These are phyloP conservation scores for Colletotrichum sp. DNA, from an alignment of 2,329 filamentous ascomycete genomes.

Conservation along the genomic window DNA sequence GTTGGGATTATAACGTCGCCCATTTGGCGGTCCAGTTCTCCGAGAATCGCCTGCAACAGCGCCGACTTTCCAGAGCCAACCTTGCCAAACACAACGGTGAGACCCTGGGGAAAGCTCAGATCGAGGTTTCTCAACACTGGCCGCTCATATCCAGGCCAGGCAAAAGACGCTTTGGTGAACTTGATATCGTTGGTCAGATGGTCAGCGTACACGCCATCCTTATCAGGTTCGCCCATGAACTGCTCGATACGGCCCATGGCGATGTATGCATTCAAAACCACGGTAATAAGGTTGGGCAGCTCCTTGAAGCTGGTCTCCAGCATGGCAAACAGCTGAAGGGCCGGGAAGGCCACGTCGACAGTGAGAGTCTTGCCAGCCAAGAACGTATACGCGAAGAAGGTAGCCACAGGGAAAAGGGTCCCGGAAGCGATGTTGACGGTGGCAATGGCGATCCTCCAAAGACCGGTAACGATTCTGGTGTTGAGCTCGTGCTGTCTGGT, in stretches of 20 bases:
- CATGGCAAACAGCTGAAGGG: constrained; percentile 79
- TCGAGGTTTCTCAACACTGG: constrained; percentile 53
- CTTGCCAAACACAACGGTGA: constrained; percentile 62
- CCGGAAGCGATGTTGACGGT: constrained; percentile 75
- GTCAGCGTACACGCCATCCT: constrained; percentile 53
- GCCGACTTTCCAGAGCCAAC: constrained; percentile 68
- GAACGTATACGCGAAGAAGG: constrained; percentile 81
- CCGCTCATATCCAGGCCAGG: constrained; percentile 73
- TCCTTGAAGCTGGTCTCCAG: constrained; percentile 76
- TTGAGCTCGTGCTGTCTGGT: constrained; percentile 71
- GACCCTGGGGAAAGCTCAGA: constrained; percentile 50
- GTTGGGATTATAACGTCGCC: constrained; percentile 50
- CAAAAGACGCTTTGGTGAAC: constrained; percentile 71
- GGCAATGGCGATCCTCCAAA: constrained; percentile 66
- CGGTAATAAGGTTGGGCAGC: constrained; percentile 75
- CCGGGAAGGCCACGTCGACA: constrained; percentile 86
- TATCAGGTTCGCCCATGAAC: constrained; percentile 87
- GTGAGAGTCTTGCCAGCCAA: constrained; percentile 70
- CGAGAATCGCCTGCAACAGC: constrained; percentile 61
- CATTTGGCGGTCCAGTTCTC: constrained; percentile 69
- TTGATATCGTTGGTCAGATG: constrained; percentile 47
- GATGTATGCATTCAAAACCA: constrained; percentile 81
- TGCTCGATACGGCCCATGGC: constrained; percentile 81
- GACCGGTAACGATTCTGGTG: constrained; percentile 64
- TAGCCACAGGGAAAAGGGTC: constrained; percentile 77